Base-by-base conservation (phyloP, 805 yeast species). In the Nakazawaea ernobii region DNA sequence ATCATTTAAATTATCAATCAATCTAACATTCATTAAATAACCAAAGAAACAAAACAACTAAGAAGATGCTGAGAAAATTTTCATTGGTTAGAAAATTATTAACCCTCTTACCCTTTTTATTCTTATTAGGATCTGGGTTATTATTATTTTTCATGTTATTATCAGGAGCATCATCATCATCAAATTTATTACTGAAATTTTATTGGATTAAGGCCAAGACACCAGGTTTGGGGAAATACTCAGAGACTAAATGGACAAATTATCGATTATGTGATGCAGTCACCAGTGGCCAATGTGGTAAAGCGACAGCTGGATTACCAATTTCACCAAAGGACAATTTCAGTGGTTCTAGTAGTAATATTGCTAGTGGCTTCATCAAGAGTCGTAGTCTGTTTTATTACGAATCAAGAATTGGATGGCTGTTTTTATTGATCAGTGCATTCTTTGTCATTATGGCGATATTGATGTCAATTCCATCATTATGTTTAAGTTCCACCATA, bases 131-230 rank as follows among this genome's bases (percentile, higher is more conserved):
- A 10, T 47, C 45, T 9, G 46, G 39, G 9, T 32, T 48, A 9
- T 43, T 48, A 28, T 20, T 82, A 49, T 72, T 88, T 53, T 79
- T 90, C 58, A 71, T 81, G 47, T 67, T 87, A 24, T 72, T 89
- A 36, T 78, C 83, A 24, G 96, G 96, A 44, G 71, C 72, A 11
- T 70, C 79, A 15, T 64, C 73, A 13, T 58, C 66, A 36, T 72
- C 79, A 38, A 56, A 60, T 47, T 77, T 84, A 5, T 62, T 88
- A 57, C 75, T 77, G 58, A 66, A 73, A 50, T 85, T 88, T 65
- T 90, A 84, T 68, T 89, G 94, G 91, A 60, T 91, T 37, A 71
- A 80, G 59, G 95, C 89, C 27, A 83, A 82, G 57, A 89, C 96
- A 43, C 59, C 76, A 4, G 66, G 62, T 36, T 77, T 83, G 49